Percentiles rank a stretch among this genome's conserved stretches.
phyloP scores from a whole-genome alignment of 108 stramenopile species.

The Stephanodiscus minutulus region DNA sequence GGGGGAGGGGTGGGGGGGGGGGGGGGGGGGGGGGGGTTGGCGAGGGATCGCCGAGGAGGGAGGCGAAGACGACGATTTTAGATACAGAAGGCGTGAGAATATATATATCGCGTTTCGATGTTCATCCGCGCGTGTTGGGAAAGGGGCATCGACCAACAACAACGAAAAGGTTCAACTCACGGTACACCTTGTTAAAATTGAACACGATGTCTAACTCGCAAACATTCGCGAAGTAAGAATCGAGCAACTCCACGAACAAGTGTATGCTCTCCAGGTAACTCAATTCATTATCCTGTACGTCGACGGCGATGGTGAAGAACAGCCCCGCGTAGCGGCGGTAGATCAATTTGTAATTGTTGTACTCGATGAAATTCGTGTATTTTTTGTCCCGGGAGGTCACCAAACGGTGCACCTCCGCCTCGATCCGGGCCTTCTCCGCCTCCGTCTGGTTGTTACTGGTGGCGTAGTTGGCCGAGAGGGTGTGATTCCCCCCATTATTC shows the following conservation, averaged over 20 bases:
- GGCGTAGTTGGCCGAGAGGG: conserved; percentile 27
- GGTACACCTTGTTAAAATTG: conserved; percentile 98
- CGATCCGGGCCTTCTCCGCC: conserved; percentile 93
- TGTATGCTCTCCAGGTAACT: conserved; percentile 97
- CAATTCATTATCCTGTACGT: conserved; percentile 98
- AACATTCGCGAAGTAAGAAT: conserved; percentile 97
- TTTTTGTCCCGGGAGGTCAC: conserved; percentile 96
- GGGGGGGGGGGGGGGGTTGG: background rate
- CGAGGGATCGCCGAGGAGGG: background rate
- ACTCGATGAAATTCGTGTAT: conserved; percentile 99
- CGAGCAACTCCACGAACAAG: conserved; percentile 98
- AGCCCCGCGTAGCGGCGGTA: conserved; percentile 99
- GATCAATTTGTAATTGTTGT: conserved; percentile 98
- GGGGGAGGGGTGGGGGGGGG: background rate
- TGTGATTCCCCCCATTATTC: conserved; percentile 25
- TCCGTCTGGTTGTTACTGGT: conserved; percentile 60
- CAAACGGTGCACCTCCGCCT: conserved; percentile 96
- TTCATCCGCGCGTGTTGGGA: background rate
- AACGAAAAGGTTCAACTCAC: background rate
- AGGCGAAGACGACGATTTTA: background rate
- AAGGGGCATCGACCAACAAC: background rate
- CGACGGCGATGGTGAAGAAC: conserved; percentile 98
- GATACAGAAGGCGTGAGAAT: background rate
- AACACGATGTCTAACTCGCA: conserved; percentile 99
- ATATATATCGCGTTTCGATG: background rate